Evolutionary conservation across 2,329 filamentous ascomycete genomes (phyloP), one percentile per base, ranked within the genome.

Genomic region (Orbilia blumenaviensis): DNA sequence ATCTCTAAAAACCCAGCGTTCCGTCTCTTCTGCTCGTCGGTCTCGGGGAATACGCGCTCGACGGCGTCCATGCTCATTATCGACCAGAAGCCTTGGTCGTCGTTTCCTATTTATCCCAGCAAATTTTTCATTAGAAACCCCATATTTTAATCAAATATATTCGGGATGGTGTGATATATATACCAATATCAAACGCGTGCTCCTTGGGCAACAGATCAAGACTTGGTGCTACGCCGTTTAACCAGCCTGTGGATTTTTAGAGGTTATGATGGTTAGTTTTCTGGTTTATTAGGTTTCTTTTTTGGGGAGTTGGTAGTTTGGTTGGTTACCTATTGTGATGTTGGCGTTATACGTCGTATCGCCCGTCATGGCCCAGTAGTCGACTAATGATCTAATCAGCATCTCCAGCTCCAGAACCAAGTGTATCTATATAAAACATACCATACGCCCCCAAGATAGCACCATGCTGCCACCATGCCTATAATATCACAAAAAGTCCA

Each of bases 291-390:
- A n/a, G n/a, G n/a, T n/a, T n/a, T n/a, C n/a, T n/a, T 18, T 18
- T 27, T 32, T 34, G 29, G 29, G 10, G 36, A 14, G 8, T 48
- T 23, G 18, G 27, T 93, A 85, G 78, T 96, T 27, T n/a, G n/a
- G n/a, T n/a, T n/a, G n/a, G n/a, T 14, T 86, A 12, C 88, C 92
- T 77, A 91, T 85, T 32, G 86, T 86, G 10, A 88, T 87, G 44
- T 91, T 84, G 9, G 89, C 84, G 81, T 93, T 93, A 83, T 91
- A 95, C 34, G 86, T 86, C 2, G 85, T 83, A 81, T 94, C 91
- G 16, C 89, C 89, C 0, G 92, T 94, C 81, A 92, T 92, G 81
- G 90, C 91, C 92, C 92, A 96, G 82, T 95, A 96, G 80, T 95
- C 91, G 62, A 96, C 86, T 74, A 44, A n/a, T 9, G n/a, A 48